phyloP scores from a whole-genome alignment of 805 yeast species.

The Blastobotrys robertii region DNA sequence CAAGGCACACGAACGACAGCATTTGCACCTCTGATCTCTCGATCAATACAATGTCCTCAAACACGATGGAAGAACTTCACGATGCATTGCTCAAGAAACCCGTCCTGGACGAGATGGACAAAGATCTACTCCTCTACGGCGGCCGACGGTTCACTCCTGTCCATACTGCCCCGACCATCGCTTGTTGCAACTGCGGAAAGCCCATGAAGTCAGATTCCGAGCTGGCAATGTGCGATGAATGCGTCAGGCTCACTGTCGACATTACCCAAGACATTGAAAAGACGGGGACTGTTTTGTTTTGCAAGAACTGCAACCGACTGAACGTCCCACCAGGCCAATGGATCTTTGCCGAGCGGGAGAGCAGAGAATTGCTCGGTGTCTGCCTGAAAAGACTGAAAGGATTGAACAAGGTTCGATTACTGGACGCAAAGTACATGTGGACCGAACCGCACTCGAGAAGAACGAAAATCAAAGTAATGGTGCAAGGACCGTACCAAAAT shows the following conservation, averaged over 20 bases:
- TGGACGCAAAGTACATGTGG: constrained; percentile 95
- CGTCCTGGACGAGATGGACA: constrained; percentile 6
- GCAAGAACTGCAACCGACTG: constrained; percentile 90
- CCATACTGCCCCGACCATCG: constrained; percentile 59
- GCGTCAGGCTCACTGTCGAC: constrained; percentile 84
- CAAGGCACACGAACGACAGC: too few species aligned
- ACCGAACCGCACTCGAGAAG: constrained; percentile 98
- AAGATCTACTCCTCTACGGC: constrained; percentile 7
- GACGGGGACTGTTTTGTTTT: constrained; percentile 74
- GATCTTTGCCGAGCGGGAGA: constrained; percentile 82
- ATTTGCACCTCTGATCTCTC: too few species aligned
- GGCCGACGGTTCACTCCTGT: constrained; percentile 23
- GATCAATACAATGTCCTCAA: too few species aligned
- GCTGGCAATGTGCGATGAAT: constrained; percentile 88
- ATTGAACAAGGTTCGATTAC: constrained; percentile 69
- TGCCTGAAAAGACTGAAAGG: constrained; percentile 83
- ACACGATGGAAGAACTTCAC: too few species aligned
- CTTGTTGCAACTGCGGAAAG: constrained; percentile 95
- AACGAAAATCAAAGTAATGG: constrained; percentile 80
- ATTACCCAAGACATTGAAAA: constrained; percentile 86
- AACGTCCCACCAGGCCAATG: constrained; percentile 90
- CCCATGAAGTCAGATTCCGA: constrained; percentile 91
- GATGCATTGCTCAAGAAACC: too few species aligned
- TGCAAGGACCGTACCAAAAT: constrained; percentile 77
- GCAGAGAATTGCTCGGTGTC: constrained; percentile 77